These are phyloP conservation scores for Mycena vulgaris DNA, from an alignment of 768 basidiomycete species.

Conservation along the genomic window DNA sequence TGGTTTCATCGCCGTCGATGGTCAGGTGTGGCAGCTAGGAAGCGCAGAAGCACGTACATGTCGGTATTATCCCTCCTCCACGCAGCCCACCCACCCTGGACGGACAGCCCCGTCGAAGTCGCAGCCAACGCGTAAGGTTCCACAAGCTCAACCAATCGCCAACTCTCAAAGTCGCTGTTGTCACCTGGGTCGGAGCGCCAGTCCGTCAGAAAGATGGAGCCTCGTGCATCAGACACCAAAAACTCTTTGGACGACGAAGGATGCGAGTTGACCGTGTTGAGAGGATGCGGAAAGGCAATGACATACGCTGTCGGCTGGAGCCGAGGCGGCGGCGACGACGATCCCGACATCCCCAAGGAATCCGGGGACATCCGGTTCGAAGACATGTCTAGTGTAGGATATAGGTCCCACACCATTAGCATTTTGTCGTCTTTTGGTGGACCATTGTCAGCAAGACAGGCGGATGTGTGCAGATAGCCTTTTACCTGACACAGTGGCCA, in stretches of 20 bases:
- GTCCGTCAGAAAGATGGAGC: slow-evolving; percentile 84
- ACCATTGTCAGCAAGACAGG: slow-evolving; percentile 31
- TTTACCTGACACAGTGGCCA: slow-evolving; percentile 87
- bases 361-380: slow-evolving; percentile 54
- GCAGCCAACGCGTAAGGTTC: slow-evolving; percentile 78
- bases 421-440: slow-evolving; percentile 77
- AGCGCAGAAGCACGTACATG: slow-evolving; percentile 64
- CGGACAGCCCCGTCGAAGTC: slow-evolving; percentile 60
- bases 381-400: slow-evolving; percentile 66
- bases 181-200: slow-evolving; percentile 86
- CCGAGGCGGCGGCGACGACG: slow-evolving; percentile 55
- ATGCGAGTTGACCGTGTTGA: slow-evolving; percentile 79
- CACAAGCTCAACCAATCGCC: slow-evolving; percentile 79
- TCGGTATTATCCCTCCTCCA: slow-evolving; percentile 82
- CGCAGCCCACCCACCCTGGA: slow-evolving; percentile 70
- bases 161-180: slow-evolving; percentile 64
- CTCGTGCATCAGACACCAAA: slow-evolving; percentile 81
- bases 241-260: slow-evolving; percentile 84
- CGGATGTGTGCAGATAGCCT: slow-evolving; percentile 24
- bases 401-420: slow-evolving; percentile 91
- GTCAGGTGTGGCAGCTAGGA: slow-evolving; percentile 15
- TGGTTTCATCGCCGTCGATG: slow-evolving; percentile 46
- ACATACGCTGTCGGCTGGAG: slow-evolving; percentile 86
- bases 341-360: slow-evolving; percentile 45
- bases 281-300: slow-evolving; percentile 80